Percentiles rank a stretch among this genome's conserved stretches.
phyloP scores from a whole-genome alignment of 192 early-diverging fungal species.

The Entomortierella chlamydospora region DNA sequence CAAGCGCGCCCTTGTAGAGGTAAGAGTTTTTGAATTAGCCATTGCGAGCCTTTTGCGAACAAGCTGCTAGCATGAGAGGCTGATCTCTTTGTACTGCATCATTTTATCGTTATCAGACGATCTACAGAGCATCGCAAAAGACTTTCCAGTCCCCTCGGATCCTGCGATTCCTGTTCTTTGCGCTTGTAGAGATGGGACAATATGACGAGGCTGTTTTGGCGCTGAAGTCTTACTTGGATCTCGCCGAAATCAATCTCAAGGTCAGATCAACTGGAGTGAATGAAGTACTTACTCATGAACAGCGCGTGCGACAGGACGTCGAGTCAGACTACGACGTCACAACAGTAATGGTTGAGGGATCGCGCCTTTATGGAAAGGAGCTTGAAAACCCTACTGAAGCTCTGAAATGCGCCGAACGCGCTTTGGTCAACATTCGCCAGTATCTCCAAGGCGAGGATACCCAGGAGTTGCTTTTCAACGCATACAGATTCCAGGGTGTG shows the following conservation, averaged over 20 bases:
- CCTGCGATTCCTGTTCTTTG: conserved; percentile 70
- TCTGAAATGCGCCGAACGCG: conserved; percentile 9
- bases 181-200: conserved; percentile 70
- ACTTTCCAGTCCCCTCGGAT: conserved; percentile 80
- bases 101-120: conserved; percentile 38
- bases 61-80: background rate
- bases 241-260: conserved; percentile 57
- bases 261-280: conserved; percentile 29
- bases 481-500: conserved; percentile 33
- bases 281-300: conserved; percentile 17
- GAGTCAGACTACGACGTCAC: conserved; percentile 39
- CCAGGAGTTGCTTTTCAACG: conserved; percentile 29
- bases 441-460: conserved; percentile 53
- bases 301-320: conserved; percentile 32
- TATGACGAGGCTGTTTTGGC: conserved; percentile 81
- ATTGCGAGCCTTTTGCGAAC: background rate
- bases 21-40: background rate
- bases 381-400: conserved; percentile 28
- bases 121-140: conserved; percentile 72
- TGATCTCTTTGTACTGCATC: background rate
- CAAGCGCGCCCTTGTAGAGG: conserved; percentile 66
- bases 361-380: conserved; percentile 36
- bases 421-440: conserved; percentile 21
- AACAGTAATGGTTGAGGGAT: conserved; percentile 32
- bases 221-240: conserved; percentile 68